These are phyloP conservation scores for Ceratobasidium sp. DNA, from an alignment of 1,284 basidiomycete genomes.

Conservation along the genomic window DNA sequence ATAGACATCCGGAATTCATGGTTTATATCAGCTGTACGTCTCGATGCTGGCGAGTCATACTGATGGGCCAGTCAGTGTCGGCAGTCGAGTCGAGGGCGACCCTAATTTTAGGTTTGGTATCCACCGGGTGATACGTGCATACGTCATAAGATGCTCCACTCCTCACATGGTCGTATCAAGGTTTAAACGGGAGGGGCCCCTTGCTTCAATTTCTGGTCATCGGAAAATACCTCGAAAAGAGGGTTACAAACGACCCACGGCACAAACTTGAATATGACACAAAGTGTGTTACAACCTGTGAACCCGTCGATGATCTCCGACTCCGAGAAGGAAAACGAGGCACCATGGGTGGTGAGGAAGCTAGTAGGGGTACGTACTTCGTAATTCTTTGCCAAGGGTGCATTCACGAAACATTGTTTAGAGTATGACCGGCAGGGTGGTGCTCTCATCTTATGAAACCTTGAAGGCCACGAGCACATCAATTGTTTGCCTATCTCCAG, in stretches of 20 bases:
- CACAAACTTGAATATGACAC: slow-evolving; percentile 7
- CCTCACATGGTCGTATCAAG: too few relatives aligned
- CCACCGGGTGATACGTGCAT: too few relatives aligned
- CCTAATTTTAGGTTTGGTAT: too few relatives aligned
- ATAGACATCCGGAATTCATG: too few relatives aligned
- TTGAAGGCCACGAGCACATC: slow-evolving; percentile 64
- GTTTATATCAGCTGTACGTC: too few relatives aligned
- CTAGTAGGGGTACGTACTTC: slow-evolving; percentile 61
- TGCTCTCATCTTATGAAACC: slow-evolving; percentile 69
- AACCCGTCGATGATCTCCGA: slow-evolving; percentile 58
- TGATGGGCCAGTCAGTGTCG: too few relatives aligned
- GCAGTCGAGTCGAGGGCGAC: too few relatives aligned
- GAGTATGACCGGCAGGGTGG: slow-evolving; percentile 69
- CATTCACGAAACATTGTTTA: slow-evolving; percentile 46
- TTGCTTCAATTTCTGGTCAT: too few relatives aligned
- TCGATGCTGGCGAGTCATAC: too few relatives aligned
- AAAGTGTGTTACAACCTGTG: slow-evolving; percentile 58
- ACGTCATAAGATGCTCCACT: too few relatives aligned
- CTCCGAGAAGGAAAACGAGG: slow-evolving; percentile 61
- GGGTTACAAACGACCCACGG: background rate
- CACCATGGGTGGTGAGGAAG: slow-evolving; percentile 68
- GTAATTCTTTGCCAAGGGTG: background rate
- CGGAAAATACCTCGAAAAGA: background rate
- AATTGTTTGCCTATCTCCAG: slow-evolving; percentile 66
- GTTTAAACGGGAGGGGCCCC: background rate